A percentile compares a stretch with the other conserved stretches of the same genome.
Conservation (phyloP, 805 yeast genomes). For the Hanseniaspora thailandica region DNA sequence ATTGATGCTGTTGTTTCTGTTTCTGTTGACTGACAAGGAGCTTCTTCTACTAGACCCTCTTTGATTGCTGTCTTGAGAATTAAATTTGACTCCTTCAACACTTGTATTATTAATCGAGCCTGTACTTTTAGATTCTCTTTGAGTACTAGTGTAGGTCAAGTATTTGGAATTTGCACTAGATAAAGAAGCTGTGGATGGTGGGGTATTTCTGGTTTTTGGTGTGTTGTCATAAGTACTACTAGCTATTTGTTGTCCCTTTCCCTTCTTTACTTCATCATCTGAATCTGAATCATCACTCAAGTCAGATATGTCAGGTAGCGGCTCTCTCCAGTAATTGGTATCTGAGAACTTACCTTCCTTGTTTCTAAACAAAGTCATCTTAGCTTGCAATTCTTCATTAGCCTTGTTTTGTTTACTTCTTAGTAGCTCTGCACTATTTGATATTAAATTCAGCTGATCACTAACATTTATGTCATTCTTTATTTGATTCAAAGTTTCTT, state of each 20-base stretch:
- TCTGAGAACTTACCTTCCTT: slow-evolving; percentile 52
- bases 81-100: background rate
- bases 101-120: slow-evolving; percentile 16
- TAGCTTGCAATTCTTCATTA: slow-evolving; percentile 4
- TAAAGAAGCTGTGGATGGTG: background rate
- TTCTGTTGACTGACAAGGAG: background rate
- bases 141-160: background rate
- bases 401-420: slow-evolving; percentile 8
- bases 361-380: slow-evolving; percentile 18
- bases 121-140: slow-evolving; percentile 17
- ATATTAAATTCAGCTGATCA: background rate
- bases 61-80: background rate
- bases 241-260: slow-evolving; percentile 1
- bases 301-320: slow-evolving; percentile 51
- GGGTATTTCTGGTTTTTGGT: background rate
- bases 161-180: background rate
- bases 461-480: background rate
- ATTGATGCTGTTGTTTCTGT: slow-evolving; percentile 1
- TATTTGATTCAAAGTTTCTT: background rate
- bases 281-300: slow-evolving; percentile 41
- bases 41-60: background rate
- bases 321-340: slow-evolving; percentile 85
- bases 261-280: slow-evolving; percentile 17
- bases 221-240: background rate
- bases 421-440: background rate